Conservation (phyloP, 129 eudicot genomes). For the Scalesia atractyloides region DNA sequence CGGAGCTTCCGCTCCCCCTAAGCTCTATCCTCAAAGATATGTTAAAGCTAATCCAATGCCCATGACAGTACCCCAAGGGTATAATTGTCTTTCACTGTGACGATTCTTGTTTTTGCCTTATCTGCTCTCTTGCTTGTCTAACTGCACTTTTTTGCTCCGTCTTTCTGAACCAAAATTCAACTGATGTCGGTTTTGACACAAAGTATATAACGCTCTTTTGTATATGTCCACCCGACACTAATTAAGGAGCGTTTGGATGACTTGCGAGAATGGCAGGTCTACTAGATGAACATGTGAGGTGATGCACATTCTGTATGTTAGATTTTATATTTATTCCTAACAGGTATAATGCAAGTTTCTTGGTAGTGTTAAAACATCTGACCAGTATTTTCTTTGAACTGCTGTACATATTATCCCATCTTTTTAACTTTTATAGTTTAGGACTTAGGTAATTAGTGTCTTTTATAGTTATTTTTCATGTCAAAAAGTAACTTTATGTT, state of each 20-base stretch:
- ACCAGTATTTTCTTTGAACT: too few relatives aligned
- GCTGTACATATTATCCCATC: too few relatives aligned
- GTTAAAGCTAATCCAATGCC: constrained; percentile 67
- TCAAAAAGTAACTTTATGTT: too few relatives aligned
- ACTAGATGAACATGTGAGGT: too few relatives aligned
- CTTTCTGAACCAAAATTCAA: not conserved
- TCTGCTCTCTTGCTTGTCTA: not conserved
- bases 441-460: too few relatives aligned
- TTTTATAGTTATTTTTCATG: too few relatives aligned
- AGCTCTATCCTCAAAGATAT: constrained; percentile 53
- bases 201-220: constrained; percentile 7
- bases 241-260: constrained; percentile 2
- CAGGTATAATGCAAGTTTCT: too few relatives aligned
- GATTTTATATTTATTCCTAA: too few relatives aligned
- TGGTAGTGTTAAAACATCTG: too few relatives aligned
- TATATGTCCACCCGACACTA: not conserved
- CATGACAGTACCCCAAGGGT: constrained; percentile 39
- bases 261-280: not conserved
- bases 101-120: too few relatives aligned
- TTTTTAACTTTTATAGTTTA: too few relatives aligned
- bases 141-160: not conserved
- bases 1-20: constrained; percentile 28
- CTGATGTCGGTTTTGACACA: not conserved
- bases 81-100: constrained; percentile 2
- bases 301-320: too few relatives aligned